These are phyloP conservation scores for Nymphaea thermarum DNA, from an alignment of 164 flowering plant genomes.

Conservation along the genomic window DNA sequence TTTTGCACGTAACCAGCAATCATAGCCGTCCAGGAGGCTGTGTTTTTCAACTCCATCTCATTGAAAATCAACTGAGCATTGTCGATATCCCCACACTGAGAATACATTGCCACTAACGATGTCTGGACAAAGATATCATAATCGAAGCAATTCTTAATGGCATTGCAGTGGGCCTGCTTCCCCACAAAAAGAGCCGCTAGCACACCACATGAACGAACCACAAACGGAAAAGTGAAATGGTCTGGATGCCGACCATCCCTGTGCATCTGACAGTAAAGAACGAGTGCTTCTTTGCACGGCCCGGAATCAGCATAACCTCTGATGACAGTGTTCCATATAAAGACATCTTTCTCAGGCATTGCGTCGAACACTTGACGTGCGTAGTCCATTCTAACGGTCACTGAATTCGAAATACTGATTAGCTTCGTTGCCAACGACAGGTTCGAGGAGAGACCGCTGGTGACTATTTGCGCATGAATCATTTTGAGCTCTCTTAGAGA, in stretches of 20 bases:
- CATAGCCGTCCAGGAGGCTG: conserved; percentile 29
- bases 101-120: conserved; percentile 21
- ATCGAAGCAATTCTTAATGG: conserved; percentile 20
- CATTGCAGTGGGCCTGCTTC: conserved; percentile 17
- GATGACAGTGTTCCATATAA: conserved; percentile 22
- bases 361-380: conserved; percentile 20
- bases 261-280: conserved; percentile 21
- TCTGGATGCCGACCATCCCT: conserved; percentile 15
- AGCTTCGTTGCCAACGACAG: conserved; percentile 18
- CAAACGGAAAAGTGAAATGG: conserved; percentile 22
- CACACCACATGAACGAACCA: conserved; percentile 24
- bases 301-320: conserved; percentile 22
- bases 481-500: conserved; percentile 13
- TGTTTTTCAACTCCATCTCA: conserved; percentile 13
- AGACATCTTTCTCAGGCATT: conserved; percentile 23
- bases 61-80: conserved; percentile 19
- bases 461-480: conserved; percentile 16
- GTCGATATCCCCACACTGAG: conserved; percentile 15
- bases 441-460: conserved; percentile 15
- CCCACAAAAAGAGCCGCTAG: conserved; percentile 18
- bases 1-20: conserved; percentile 25
- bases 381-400: conserved; percentile 9
- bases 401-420: conserved; percentile 1
- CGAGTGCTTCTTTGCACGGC: conserved; percentile 18
- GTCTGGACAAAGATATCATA: conserved; percentile 20